Evolutionary conservation across 371 early-diverging fungal genomes (phyloP), one percentile per base, ranked within the genome.

Genomic region (Rhizopus sp.): DNA sequence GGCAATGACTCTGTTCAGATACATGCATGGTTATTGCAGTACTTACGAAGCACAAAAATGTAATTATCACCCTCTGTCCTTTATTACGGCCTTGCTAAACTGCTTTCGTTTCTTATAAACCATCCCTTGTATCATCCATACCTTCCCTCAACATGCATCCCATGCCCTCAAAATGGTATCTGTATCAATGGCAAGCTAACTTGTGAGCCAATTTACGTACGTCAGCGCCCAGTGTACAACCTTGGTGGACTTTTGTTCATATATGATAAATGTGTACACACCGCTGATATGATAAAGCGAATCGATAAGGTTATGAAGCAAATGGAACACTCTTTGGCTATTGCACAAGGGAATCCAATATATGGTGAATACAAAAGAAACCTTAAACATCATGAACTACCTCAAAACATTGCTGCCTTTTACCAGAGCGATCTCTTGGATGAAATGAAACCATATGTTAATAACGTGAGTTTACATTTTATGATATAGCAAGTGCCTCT

Each of bases 1-100:
- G 13, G 6, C 15, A 6, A 41, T n/a, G 3, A 4, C 15, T 6
- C 10, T 41, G 1, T 15, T 8, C n/a, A 8, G 41, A 41, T n/a
- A n/a, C 41, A 10, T 9, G 15, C 3, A 41, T 41, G 41, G 41
- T 0, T 41, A 41, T 13, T 23, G 48, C 38, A 3, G 59, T 67
- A 47, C 68, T 67, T 48, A 67, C 60, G 31, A 69, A 65, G 1
- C 62, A 58, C 16, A 72, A 33, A 1, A 70, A 61, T 42, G 66
- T 52, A 45, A 75, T 45, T 3, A 72, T 46, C 46, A 70, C 67
- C 15, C 72, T 68, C 7, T 69, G 69, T 40, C 23, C 23, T 23
- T 23, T 13, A 10, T 3, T 15, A 41, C 41, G 13, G 4, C 3
- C 15, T 41, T 41, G 3, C 6, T 37, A 10, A 0, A 1, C 13